A percentile compares a stretch with the other conserved stretches of the same genome.
Conservation (phyloP, 169 alveolate genomes). For the Eimeria falciformis region DNA sequence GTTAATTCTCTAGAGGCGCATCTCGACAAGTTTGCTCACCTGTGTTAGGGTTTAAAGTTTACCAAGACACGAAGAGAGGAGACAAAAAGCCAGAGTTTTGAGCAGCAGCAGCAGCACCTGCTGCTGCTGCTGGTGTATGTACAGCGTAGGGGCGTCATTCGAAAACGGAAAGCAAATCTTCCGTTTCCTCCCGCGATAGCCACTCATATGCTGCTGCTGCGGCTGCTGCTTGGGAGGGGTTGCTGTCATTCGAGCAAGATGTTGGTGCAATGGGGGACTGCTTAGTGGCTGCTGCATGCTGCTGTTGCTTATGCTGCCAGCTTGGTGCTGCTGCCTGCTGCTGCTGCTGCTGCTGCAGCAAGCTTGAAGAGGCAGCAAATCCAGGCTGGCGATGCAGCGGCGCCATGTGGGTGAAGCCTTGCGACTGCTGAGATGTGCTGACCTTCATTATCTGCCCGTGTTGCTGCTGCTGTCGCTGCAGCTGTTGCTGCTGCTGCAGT, state of each 20-base stretch:
- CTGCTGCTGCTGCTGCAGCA: slow-evolving; percentile 45
- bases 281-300: slow-evolving; percentile 4
- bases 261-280: neutral
- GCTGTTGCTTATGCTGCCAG: slow-evolving; percentile 8
- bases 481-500: neutral
- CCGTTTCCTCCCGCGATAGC: slow-evolving; percentile 1
- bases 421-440: neutral
- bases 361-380: too few relatives aligned
- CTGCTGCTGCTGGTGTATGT: slow-evolving; percentile 40
- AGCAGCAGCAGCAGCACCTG: neutral
- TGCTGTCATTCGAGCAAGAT: neutral
- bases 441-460: neutral
- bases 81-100: too few relatives aligned
- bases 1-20: too few relatives aligned
- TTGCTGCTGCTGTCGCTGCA: neutral
- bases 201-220: neutral
- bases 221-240: neutral
- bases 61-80: too few relatives aligned
- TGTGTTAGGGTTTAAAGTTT: too few relatives aligned
- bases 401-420: too few relatives aligned
- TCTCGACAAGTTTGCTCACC: too few relatives aligned
- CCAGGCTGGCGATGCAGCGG: too few relatives aligned
- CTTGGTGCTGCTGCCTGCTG: neutral
- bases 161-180: slow-evolving; percentile 1
- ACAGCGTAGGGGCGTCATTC: neutral